Evolutionary conservation across 2,329 filamentous ascomycete species (phyloP).

Genomic region (Acrodontium crateriforme): DNA sequence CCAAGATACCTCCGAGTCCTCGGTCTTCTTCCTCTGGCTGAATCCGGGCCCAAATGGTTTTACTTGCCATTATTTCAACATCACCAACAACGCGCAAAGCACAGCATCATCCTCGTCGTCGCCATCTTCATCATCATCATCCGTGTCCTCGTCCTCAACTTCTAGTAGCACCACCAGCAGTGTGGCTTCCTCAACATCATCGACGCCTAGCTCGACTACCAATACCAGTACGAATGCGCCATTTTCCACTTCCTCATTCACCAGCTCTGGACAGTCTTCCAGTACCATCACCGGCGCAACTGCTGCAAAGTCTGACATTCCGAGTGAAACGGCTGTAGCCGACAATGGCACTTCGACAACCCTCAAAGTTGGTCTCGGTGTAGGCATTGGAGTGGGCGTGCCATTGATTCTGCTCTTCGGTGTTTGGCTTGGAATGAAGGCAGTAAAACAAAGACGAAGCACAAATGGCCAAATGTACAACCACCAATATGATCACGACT

Average conservation of each 20-base stretch:
- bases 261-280: not conserved
- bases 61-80: not conserved
- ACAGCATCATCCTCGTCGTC: not conserved
- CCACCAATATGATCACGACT: too few relatives aligned
- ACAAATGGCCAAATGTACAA: too few relatives aligned
- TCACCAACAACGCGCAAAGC: not conserved
- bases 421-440: not conserved
- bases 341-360: too few relatives aligned
- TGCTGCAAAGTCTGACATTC: not conserved
- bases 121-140: not conserved
- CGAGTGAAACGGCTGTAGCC: not conserved
- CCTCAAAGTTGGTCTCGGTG: not conserved
- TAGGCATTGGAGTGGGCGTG: not conserved
- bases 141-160: not conserved
- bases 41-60: not conserved
- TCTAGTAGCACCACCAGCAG: not conserved
- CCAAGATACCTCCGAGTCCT: not conserved
- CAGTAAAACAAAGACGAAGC: too few relatives aligned
- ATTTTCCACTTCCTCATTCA: not conserved
- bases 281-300: not conserved
- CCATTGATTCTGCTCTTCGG: not conserved
- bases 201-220: not conserved
- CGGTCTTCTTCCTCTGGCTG: not conserved
- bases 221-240: too few relatives aligned
- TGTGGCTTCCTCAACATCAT: too few relatives aligned